These are phyloP conservation scores for Corylus heterophylla DNA, from an alignment of 306 rosid genomes.

Conservation along the genomic window DNA sequence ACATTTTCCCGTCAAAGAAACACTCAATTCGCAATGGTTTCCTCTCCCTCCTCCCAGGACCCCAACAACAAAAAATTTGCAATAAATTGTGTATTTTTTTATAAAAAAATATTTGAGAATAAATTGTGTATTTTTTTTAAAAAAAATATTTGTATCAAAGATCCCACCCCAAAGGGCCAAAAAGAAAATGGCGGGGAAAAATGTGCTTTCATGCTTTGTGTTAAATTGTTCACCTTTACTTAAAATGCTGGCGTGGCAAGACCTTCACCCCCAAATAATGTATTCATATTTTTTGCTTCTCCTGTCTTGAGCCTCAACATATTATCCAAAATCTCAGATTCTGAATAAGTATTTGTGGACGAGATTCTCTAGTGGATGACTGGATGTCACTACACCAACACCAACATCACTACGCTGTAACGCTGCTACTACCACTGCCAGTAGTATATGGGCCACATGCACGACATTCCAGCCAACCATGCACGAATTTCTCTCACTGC, in stretches of 20 bases:
- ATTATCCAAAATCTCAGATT: constrained; percentile 43
- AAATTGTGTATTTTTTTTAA: too few relatives aligned
- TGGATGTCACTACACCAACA: constrained; percentile 52
- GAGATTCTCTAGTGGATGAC: constrained; percentile 61
- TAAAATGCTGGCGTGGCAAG: constrained; percentile 48
- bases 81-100: too few relatives aligned
- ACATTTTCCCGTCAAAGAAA: too few relatives aligned
- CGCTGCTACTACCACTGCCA: neutral
- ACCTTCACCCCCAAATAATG: constrained; percentile 15
- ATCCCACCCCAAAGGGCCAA: neutral
- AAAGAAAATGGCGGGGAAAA: constrained; percentile 6
- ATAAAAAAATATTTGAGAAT: too few relatives aligned
- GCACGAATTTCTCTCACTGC: constrained; percentile 24
- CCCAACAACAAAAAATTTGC: too few relatives aligned
- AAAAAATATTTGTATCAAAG: too few relatives aligned
- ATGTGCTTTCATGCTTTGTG: neutral
- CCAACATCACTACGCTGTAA: constrained; percentile 29
- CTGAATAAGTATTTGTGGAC: constrained; percentile 71
- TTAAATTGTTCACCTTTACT: constrained; percentile 1
- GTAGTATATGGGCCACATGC: constrained; percentile 30
- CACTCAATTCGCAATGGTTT: too few relatives aligned
- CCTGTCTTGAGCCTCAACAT: constrained; percentile 43
- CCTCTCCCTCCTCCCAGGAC: too few relatives aligned
- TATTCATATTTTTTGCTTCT: constrained; percentile 13
- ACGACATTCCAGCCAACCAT: constrained; percentile 32